A percentile compares a stretch with the other conserved stretches of the same genome.
These are phyloP conservation scores for Candida qinlingensis DNA, from an alignment of 805 yeast genomes.

Conservation along the genomic window DNA sequence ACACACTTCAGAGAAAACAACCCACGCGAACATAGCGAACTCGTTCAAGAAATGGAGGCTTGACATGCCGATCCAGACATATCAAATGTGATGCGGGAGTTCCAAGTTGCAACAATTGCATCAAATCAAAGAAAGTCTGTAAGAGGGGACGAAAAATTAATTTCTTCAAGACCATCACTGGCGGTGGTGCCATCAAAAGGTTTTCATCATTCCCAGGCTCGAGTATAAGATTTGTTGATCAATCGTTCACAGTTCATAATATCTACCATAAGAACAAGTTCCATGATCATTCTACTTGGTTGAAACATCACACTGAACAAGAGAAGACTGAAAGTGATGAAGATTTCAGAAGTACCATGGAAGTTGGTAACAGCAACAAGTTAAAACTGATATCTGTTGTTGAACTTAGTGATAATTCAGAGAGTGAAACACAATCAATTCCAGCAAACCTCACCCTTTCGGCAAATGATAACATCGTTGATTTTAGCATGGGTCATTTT, in stretches of 20 bases:
- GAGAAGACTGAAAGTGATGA: conserved; percentile 18
- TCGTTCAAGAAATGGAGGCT: conserved; percentile 41
- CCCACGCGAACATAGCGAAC: conserved; percentile 1
- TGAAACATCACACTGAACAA: conserved; percentile 8
- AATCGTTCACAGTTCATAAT: conserved; percentile 18
- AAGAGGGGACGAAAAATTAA: conserved; percentile 42
- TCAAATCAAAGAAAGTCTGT: conserved; percentile 42
- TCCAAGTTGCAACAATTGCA: conserved; percentile 50
- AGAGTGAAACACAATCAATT: conserved; percentile 12
- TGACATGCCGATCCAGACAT: conserved; percentile 55
- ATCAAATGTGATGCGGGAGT: conserved; percentile 57
- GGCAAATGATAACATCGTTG: background rate
- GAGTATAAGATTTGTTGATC: conserved; percentile 15
- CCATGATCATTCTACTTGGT: conserved; percentile 19
- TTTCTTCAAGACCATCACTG: conserved; percentile 29
- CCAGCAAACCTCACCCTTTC: background rate
- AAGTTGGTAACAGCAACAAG: background rate
- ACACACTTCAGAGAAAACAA: background rate
- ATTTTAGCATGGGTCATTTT: conserved; percentile 5
- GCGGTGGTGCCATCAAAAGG: background rate
- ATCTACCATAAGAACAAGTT: conserved; percentile 11
- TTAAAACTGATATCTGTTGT: background rate
- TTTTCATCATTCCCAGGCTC: background rate
- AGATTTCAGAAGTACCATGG: conserved; percentile 9
- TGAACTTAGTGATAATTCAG: conserved; percentile 6